phyloP scores from a whole-genome alignment of 116 monocot genomes.

The Trichopus zeylanicus region DNA sequence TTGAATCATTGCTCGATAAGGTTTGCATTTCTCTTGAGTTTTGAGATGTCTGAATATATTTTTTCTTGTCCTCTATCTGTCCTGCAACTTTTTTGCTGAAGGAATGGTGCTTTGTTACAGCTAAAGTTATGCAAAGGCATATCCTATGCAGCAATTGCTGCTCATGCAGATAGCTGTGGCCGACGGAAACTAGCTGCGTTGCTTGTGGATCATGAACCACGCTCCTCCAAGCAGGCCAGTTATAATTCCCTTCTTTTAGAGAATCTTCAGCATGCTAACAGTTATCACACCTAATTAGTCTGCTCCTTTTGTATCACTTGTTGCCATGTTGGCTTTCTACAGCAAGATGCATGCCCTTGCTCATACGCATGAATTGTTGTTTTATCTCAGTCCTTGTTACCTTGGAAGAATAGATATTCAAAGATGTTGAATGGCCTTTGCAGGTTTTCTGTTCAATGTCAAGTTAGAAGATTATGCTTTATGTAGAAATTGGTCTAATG shows the following conservation, averaged over 20 bases:
- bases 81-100: slow-evolving; percentile 17
- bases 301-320: too few relatives aligned
- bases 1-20: slow-evolving; percentile 88
- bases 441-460: too few relatives aligned
- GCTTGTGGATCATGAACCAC: slow-evolving; percentile 91
- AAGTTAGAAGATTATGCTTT: too few relatives aligned
- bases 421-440: too few relatives aligned
- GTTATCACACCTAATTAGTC: too few relatives aligned
- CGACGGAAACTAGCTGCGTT: slow-evolving; percentile 83
- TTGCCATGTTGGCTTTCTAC: too few relatives aligned
- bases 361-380: too few relatives aligned
- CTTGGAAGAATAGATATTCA: too few relatives aligned
- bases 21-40: slow-evolving; percentile 22
- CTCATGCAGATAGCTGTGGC: slow-evolving; percentile 84
- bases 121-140: slow-evolving; percentile 86
- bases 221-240: slow-evolving; percentile 73
- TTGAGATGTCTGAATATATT: neutral
- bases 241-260: neutral
- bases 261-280: too few relatives aligned
- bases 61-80: neutral
- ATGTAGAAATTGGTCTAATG: too few relatives aligned
- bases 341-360: too few relatives aligned
- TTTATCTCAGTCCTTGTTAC: too few relatives aligned
- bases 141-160: slow-evolving; percentile 93
- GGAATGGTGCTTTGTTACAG: slow-evolving; percentile 23